Evolutionary conservation across 371 early-diverging fungal species (phyloP), one percentile per base, ranked within the genome.

Genomic region (Lichtheimia corymbifera): DNA sequence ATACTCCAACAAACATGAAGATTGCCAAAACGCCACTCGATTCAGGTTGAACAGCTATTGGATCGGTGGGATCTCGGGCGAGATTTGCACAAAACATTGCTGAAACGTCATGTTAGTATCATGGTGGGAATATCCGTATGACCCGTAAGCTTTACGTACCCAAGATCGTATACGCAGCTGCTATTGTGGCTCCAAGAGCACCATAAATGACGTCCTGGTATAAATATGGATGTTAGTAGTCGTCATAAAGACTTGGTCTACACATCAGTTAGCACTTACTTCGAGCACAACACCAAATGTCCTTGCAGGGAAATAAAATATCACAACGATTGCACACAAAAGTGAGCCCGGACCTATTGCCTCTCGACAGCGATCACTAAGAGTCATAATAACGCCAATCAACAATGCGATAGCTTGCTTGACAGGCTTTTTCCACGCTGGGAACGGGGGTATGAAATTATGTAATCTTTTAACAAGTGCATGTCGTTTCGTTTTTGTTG

Each of bases 1-100:
- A 79, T 17, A 71, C 68, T 9, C 74, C 79, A 24, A 71, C 47
- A 42, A 75, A 70, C 42, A 79, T 44, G 55, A 73, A 79, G 0
- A 74, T 63, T 28, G 74, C 79, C 5, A 76, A 57, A 17, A 79
- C 65, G 13, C 66, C 79, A 57, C 67, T 70, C 5, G 68, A 65
- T 2, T 63, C 65, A 50, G 71, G 64, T 51, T 79, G 79, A 9
- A 79, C 53, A 12, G 79, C 72, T 22, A 50, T 67, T 7, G 67
- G 67, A 43, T 68, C 53, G 0, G 66, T 59, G 4, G 40, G 25
- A 55, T 69, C 61, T 52, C 79, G 56, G 5, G 74, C 70, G 18
- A 79, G 57, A 53, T 72, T 67, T 24, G 74, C 72, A 50, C 72
- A 66, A 50, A 53, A 79, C 42, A 65, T 71, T 20, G 63, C 79